These are phyloP conservation scores for Thelonectria blattea DNA, from an alignment of 2,329 filamentous ascomycete genomes.

Conservation along the genomic window DNA sequence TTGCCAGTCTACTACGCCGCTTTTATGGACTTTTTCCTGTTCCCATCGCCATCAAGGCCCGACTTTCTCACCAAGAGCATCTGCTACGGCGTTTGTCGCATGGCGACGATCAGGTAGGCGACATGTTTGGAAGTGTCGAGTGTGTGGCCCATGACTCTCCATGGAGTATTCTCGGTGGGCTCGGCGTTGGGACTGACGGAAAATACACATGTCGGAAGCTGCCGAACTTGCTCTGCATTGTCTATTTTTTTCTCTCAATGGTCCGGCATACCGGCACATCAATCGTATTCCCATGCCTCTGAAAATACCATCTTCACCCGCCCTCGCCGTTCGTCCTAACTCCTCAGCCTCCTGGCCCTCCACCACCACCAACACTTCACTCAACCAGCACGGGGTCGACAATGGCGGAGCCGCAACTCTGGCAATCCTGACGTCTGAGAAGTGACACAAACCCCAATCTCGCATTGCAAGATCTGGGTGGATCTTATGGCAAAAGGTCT, in stretches of 20 bases:
- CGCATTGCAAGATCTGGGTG: slow-evolving; percentile 17
- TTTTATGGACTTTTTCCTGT: slow-evolving; percentile 26
- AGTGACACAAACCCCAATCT: slow-evolving; percentile 29
- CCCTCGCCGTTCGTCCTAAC: background rate
- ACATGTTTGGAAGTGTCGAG: slow-evolving; percentile 16
- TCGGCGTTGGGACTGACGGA: background rate
- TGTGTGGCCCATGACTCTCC: slow-evolving; percentile 14
- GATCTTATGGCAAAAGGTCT: slow-evolving; percentile 9
- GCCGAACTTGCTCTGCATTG: background rate
- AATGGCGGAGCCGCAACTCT: slow-evolving; percentile 7
- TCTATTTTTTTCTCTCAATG: background rate
- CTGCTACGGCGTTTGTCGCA: slow-evolving; percentile 35
- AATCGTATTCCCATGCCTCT: background rate
- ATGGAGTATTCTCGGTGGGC: background rate
- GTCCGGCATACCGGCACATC: too few species aligned
- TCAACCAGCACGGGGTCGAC: background rate
- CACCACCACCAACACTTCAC: background rate
- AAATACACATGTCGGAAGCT: slow-evolving; percentile 4
- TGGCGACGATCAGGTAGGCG: slow-evolving; percentile 21
- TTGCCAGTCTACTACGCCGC: background rate
- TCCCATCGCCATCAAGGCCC: background rate
- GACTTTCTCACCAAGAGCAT: slow-evolving; percentile 1
- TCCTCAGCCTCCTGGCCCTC: background rate
- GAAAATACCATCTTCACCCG: background rate
- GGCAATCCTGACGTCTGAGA: slow-evolving; percentile 21